Percentiles rank a stretch among this genome's conserved stretches.
phyloP scores from a whole-genome alignment of 1,139 yeast genomes.

The Williopsis jadinii region DNA sequence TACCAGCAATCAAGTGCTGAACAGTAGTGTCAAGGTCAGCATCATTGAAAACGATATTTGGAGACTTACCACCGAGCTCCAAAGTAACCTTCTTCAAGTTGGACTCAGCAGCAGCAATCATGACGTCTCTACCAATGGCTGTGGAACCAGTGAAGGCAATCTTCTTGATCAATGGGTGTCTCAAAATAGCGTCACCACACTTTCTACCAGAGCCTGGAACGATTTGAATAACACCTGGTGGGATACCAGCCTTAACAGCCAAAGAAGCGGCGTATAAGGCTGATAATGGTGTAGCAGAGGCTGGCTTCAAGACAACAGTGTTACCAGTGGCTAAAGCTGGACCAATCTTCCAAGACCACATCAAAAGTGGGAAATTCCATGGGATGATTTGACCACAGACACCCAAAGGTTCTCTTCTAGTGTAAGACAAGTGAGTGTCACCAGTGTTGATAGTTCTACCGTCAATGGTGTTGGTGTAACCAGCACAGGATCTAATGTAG shows the following conservation, averaged over 20 bases:
- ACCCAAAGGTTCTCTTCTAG: slow-evolving; percentile 61
- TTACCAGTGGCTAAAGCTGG: slow-evolving; percentile 81
- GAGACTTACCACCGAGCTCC: slow-evolving; percentile 87
- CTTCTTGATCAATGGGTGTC: slow-evolving; percentile 66
- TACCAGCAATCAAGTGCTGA: slow-evolving; percentile 53
- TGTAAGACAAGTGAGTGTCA: slow-evolving; percentile 51
- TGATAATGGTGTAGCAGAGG: slow-evolving; percentile 77
- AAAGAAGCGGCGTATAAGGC: slow-evolving; percentile 58
- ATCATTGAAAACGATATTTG: slow-evolving; percentile 73
- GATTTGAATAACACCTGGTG: slow-evolving; percentile 72
- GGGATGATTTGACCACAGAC: slow-evolving; percentile 40
- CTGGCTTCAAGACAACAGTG: slow-evolving; percentile 72
- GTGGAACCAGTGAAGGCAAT: slow-evolving; percentile 87
- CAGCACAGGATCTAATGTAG: slow-evolving; percentile 66
- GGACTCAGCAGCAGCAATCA: slow-evolving; percentile 65
- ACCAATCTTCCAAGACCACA: slow-evolving; percentile 82
- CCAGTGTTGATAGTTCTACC: slow-evolving; percentile 67
- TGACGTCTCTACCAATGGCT: slow-evolving; percentile 68
- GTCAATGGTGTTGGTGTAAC: slow-evolving; percentile 70
- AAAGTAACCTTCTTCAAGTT: slow-evolving; percentile 75
- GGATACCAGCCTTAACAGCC: slow-evolving; percentile 63
- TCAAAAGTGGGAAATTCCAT: slow-evolving; percentile 78
- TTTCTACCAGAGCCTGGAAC: slow-evolving; percentile 74
- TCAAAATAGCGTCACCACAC: slow-evolving; percentile 68
- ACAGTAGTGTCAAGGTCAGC: slow-evolving; percentile 64